Conservation (phyloP, 2,329 filamentous ascomycete genomes). For the Fusarium sp. region DNA sequence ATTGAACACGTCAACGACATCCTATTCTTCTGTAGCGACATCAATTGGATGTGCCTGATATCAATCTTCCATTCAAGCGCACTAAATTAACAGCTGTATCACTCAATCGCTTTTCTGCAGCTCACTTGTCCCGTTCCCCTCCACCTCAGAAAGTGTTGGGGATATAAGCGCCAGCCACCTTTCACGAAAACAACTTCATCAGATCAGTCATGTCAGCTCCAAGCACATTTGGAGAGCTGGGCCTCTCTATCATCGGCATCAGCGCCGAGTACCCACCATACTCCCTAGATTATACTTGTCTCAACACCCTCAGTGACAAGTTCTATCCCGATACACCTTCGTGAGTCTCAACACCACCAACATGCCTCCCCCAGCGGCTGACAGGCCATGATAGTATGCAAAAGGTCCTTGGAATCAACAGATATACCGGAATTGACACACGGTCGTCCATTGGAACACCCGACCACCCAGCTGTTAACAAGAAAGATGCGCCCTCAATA, state of each 20-base stretch:
- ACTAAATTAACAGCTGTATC: not conserved
- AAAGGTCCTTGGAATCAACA: constrained; percentile 71
- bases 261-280: constrained; percentile 69
- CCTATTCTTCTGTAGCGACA: not conserved
- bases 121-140: not conserved
- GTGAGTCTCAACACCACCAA: constrained; percentile 51
- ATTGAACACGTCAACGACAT: constrained; percentile 26
- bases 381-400: constrained; percentile 58
- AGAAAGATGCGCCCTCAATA: constrained; percentile 61
- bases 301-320: constrained; percentile 62
- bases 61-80: not conserved
- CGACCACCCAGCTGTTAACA: constrained; percentile 70
- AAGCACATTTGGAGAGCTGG: constrained; percentile 59
- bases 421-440: constrained; percentile 70
- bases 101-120: not conserved
- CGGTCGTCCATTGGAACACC: constrained; percentile 70
- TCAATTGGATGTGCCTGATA: constrained; percentile 13
- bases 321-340: constrained; percentile 69
- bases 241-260: constrained; percentile 68
- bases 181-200: not conserved
- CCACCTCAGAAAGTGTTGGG: constrained; percentile 31
- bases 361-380: not conserved
- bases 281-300: constrained; percentile 57
- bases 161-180: constrained; percentile 15
- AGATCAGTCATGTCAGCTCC: constrained; percentile 52